Evolutionary conservation across 2,329 filamentous ascomycete genomes (phyloP), one percentile per base, ranked within the genome.

Genomic region (Fonsecaea monophora): DNA sequence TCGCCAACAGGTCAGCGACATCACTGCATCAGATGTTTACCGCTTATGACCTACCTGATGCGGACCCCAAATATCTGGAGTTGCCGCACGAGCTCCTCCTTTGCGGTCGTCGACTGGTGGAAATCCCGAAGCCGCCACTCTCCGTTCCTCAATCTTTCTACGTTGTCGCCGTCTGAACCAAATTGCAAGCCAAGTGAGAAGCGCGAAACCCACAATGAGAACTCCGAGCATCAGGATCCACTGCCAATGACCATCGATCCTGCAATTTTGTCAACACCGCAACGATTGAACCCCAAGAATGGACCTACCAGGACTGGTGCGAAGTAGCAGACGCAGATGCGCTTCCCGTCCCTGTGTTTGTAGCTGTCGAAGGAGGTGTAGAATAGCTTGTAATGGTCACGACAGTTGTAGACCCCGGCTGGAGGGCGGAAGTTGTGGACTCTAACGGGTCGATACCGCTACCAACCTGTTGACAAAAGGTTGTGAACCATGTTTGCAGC

Each of bases 201-300:
- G 82, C 13, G 84, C 80, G 68, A 96, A 90, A 61, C 83, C 89
- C 67, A 94, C 81, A 53, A 89, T 84, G 34, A 96, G 83, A 68
- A 94, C 81, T 70, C 92, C 88, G 61, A 95, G 83, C 84, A 95
- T 92, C 69, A 94, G 84, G 54, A 96, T 86, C 92, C 92, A 96
- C 81, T 88, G 85, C 82, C 87, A 92, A 77, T 94, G 91, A 34
- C 82, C 84, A 7, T 85, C 83, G 58, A 91, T 79, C 90, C 90
- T 92, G 68, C 68, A 73, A 34, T 73, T 70, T 74, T 12, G 77
- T 67, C 60, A 57, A 48, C 35, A 59, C 21, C 35, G 54, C 60
- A 45, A 6, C 18, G 8, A 18, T 9, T 3, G 32, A 2, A n/a
- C 42, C n/a, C 35, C 5, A 3, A 25, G 30, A 50, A 55, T 21